phyloP scores from a whole-genome alignment of 2,329 filamentous ascomycete genomes.

The Endoconidiophora laricicola region DNA sequence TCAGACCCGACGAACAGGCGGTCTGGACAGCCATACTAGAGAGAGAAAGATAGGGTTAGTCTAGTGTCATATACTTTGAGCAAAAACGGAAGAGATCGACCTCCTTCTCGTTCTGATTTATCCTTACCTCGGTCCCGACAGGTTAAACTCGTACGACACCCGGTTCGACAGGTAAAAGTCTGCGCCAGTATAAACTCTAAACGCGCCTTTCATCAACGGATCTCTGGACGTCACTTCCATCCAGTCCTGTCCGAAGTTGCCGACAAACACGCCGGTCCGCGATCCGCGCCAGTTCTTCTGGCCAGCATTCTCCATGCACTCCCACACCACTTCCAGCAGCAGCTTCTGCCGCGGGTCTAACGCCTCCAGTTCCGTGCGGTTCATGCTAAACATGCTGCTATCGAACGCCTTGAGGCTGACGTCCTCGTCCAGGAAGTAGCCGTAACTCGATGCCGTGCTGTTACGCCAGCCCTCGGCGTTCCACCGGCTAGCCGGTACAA shows the following conservation, averaged over 20 bases:
- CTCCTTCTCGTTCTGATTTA: too few species aligned
- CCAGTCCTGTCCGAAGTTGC: constrained; percentile 17
- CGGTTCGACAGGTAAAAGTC: constrained; percentile 18
- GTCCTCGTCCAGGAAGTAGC: constrained; percentile 18
- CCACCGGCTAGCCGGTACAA: constrained; percentile 29
- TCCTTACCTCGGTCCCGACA: constrained; percentile 18
- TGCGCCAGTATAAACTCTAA: constrained; percentile 14
- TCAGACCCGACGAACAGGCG: constrained; percentile 21
- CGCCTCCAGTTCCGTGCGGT: constrained; percentile 15
- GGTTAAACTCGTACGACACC: constrained; percentile 21
- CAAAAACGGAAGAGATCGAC: too few species aligned
- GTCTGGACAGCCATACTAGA: constrained; percentile 19
- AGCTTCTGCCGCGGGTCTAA: constrained; percentile 19
- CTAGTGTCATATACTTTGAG: too few species aligned
- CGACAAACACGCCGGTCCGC: constrained; percentile 19
- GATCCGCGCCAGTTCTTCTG: constrained; percentile 10
- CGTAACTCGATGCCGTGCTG: neutral
- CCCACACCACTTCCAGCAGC: constrained; percentile 17
- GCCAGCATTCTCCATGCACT: constrained; percentile 21
- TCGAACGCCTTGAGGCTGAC: constrained; percentile 18
- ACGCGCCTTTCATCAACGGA: constrained; percentile 16
- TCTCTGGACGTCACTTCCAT: constrained; percentile 19
- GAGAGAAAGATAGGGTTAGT: too few species aligned
- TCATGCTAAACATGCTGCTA: constrained; percentile 15
- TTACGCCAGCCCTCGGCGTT: constrained; percentile 19